Evolutionary conservation across 306 rosid species (phyloP).

Genomic region (Pterocarpus macrocarpus): DNA sequence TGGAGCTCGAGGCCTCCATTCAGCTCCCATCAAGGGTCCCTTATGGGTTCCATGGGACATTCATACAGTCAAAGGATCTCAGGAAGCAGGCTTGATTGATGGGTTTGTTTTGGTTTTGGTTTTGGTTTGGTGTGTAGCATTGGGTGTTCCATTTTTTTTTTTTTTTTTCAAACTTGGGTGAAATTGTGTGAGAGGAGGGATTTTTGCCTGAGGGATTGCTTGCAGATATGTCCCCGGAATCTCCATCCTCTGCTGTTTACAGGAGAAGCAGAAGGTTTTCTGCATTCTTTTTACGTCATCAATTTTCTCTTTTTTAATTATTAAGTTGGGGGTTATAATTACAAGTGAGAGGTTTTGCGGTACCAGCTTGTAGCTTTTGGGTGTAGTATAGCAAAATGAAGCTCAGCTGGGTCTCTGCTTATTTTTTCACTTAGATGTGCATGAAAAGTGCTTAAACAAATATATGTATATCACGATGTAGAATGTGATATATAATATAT

Average conservation of each 20-base stretch:
- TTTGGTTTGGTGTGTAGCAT: background rate
- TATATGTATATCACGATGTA: slow-evolving; percentile 37
- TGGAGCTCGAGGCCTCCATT: slow-evolving; percentile 80
- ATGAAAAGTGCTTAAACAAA: slow-evolving; percentile 31
- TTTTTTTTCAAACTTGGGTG: no score
- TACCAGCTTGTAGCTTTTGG: slow-evolving; percentile 87
- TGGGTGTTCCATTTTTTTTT: background rate
- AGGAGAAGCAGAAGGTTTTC: slow-evolving; percentile 32
- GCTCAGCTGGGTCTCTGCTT: slow-evolving; percentile 93
- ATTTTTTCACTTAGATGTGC: slow-evolving; percentile 57
- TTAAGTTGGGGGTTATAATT: slow-evolving; percentile 30
- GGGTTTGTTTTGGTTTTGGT: background rate
- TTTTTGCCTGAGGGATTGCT: slow-evolving; percentile 81
- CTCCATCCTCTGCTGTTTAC: slow-evolving; percentile 52
- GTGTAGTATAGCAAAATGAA: slow-evolving; percentile 58
- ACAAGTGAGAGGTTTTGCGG: slow-evolving; percentile 64
- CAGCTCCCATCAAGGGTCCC: slow-evolving; percentile 91
- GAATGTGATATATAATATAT: slow-evolving; percentile 45
- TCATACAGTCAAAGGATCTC: slow-evolving; percentile 70
- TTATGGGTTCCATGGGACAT: slow-evolving; percentile 95
- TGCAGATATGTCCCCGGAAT: slow-evolving; percentile 84
- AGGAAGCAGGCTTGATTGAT: slow-evolving; percentile 59
- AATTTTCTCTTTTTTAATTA: background rate
- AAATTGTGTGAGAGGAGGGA: slow-evolving; percentile 50
- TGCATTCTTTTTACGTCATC: slow-evolving; percentile 13